Evolutionary conservation across 441 rosid species (phyloP), one percentile per base, ranked within the genome.

Genomic region (Populus hybrid): DNA sequence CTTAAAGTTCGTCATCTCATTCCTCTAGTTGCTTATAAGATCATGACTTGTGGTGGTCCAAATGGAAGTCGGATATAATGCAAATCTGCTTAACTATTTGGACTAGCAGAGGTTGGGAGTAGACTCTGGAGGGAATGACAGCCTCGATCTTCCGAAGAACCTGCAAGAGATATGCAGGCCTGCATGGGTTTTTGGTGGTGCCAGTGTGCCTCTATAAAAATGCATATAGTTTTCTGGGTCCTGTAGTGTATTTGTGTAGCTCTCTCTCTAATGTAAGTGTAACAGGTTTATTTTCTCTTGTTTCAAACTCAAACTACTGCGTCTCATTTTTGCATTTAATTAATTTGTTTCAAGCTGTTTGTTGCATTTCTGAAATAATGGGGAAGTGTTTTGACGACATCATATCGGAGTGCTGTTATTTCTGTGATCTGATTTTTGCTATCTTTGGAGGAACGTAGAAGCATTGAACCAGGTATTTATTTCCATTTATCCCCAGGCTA

Each of bases 261-360:
- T 74, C 3, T 9, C 64, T 73, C 24, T 18, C 36, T 59, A 6
- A 40, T 24, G 76, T 67, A 20, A 78, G 42, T 76, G 35, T 68
- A 74, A 12, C 24, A 26, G n/a, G 53, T 35, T n/a, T 77, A 70
- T 64, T 23, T 29, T 14, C 42, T 69, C 28, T 36, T 82, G 80
- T 78, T 63, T 74, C 36, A 23, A 76, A 71, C 40, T 45, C n/a
- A 8, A 18, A 16, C 14, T 20, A 23, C 35, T 11, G 71, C 20
- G 10, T 24, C 68, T 70, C 28, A 21, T 78, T 75, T 74, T 75
- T 72, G 64, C 31, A 77, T 85, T 85, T 50, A 73, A 73, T 80
- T 83, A 40, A 79, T 81, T 82, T 56, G 78, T 81, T 77, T 71
- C 73, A 38, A 83, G 71, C 73, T 76, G 75, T 61, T 40, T 67